Conservation (phyloP, 2,329 filamentous ascomycete genomes). For the Apiospora aurea region DNA sequence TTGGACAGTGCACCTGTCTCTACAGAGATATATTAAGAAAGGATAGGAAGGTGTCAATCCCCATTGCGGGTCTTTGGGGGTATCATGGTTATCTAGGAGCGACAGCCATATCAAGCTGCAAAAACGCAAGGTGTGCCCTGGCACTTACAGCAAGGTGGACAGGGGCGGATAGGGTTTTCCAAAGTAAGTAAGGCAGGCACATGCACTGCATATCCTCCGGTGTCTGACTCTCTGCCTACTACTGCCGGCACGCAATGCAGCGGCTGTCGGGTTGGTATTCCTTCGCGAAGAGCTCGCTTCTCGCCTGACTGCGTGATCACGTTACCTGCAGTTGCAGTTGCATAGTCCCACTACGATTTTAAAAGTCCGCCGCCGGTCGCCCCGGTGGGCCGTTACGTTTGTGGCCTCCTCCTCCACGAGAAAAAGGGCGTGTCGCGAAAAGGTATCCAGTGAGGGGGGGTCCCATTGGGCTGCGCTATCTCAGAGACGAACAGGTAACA, state of each 20-base stretch:
- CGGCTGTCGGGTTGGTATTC: not conserved
- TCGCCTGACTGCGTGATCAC: not conserved
- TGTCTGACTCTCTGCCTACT: not conserved
- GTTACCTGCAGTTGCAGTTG: not conserved
- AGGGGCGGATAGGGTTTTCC: not conserved
- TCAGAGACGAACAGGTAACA: not conserved
- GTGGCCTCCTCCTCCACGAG: constrained; percentile 1
- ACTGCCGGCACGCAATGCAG: not conserved
- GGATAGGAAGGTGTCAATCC: constrained; percentile 7
- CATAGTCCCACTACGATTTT: not conserved
- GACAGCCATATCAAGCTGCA: not conserved
- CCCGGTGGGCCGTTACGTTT: not conserved
- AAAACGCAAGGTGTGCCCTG: not conserved
- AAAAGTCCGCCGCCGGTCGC: not conserved
- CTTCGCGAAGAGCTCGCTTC: not conserved
- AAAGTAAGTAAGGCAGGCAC: not conserved
- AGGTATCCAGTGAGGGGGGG: not conserved
- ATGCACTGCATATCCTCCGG: not conserved
- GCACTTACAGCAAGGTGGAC: not conserved
- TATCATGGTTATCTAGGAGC: not conserved
- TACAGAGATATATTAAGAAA: not conserved
- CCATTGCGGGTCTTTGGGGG: not conserved
- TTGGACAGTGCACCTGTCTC: not conserved
- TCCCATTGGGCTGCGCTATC: not conserved
- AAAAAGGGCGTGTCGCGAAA: not conserved